Conservation (phyloP, 2,329 filamentous ascomycete species). For the Xylaria digitata region DNA sequence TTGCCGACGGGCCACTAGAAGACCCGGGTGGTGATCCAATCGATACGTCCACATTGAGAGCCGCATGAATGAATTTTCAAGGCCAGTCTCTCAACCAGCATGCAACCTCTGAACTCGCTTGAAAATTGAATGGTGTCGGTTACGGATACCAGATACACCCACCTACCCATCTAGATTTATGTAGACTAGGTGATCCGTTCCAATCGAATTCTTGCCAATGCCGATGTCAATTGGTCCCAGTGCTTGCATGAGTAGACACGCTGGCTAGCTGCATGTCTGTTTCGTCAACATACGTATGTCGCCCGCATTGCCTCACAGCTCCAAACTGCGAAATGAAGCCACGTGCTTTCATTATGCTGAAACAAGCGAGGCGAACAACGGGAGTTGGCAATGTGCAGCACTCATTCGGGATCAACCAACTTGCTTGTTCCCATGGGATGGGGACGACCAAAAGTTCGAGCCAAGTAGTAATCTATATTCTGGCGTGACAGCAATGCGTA, state of each 20-base stretch:
- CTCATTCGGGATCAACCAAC: not conserved
- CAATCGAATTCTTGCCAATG: not conserved
- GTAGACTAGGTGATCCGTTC: not conserved
- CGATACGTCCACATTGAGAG: not conserved
- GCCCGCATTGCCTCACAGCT: not conserved
- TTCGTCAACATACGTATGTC: not conserved
- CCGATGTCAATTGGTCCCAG: not conserved
- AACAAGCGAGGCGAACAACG: not conserved
- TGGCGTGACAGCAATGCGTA: not conserved
- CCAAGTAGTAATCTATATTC: not conserved
- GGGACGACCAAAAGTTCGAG: not conserved
- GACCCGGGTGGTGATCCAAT: not conserved
- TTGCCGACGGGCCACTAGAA: not conserved
- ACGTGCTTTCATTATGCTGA: not conserved
- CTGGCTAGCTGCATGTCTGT: not conserved
- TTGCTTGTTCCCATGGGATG: not conserved
- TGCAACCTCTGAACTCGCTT: not conserved
- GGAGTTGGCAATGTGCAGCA: not conserved
- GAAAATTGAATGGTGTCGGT: not conserved
- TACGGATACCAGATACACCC: not conserved
- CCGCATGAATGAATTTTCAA: no score
- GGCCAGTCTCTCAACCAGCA: not conserved
- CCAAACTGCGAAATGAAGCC: not conserved
- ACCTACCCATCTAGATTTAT: not conserved
- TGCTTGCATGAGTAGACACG: not conserved